These are phyloP conservation scores for Ascochyta lentis DNA, from an alignment of 2,329 filamentous ascomycete species.

Conservation along the genomic window DNA sequence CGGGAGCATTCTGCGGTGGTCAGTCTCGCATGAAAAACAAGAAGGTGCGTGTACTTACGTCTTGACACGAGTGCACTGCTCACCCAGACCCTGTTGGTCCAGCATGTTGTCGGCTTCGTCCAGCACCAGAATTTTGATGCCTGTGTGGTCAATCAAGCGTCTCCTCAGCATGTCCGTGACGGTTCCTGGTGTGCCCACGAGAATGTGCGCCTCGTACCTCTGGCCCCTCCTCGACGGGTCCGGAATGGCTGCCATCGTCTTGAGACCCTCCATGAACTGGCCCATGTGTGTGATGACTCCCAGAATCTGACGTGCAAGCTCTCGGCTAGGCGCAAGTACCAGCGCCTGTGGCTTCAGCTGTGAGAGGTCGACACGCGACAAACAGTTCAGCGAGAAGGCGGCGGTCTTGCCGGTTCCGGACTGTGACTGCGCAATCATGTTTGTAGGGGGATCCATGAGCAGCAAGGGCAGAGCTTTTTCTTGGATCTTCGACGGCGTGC, in stretches of 20 bases:
- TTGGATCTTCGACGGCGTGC: conserved; percentile 97
- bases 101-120: conserved; percentile 99
- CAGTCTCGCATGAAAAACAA: conserved; percentile 28
- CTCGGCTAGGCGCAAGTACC: conserved; percentile 88
- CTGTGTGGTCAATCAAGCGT: conserved; percentile 72
- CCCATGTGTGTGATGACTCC: conserved; percentile 85
- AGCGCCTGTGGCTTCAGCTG: conserved; percentile 81
- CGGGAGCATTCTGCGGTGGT: conserved; percentile 69
- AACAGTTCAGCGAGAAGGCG: conserved; percentile 90
- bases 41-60: conserved; percentile 60
- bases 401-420: conserved; percentile 98
- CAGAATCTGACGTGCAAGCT: conserved; percentile 93
- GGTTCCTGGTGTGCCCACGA: conserved; percentile 94
- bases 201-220: conserved; percentile 75
- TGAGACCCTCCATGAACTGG: conserved; percentile 77
- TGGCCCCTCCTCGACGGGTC: conserved; percentile 73
- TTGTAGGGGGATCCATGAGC: conserved; percentile 81
- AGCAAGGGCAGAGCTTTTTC: conserved; percentile 92
- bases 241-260: conserved; percentile 82
- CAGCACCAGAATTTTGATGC: conserved; percentile 83
- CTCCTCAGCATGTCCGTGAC: conserved; percentile 85
- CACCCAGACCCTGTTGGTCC: conserved; percentile 91
- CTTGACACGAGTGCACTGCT: conserved; percentile 93
- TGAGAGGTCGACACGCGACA: conserved; percentile 81
- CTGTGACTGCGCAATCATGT: conserved; percentile 99